Evolutionary conservation across 2,329 filamentous ascomycete species (phyloP).

Genomic region (Pestalotiopsis sp.): DNA sequence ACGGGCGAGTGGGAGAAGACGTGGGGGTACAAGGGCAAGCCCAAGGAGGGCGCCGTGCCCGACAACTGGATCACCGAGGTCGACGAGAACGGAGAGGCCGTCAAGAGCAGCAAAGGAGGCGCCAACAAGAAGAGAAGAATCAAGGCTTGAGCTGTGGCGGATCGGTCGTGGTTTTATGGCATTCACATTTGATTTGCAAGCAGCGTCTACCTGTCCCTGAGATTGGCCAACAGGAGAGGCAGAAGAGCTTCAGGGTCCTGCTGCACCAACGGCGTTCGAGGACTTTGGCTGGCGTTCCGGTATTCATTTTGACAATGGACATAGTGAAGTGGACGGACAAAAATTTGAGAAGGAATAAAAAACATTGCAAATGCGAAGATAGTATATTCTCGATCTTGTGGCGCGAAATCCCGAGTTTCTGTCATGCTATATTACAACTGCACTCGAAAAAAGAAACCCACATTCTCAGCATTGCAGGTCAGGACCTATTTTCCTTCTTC

Average conservation of each 20-base stretch:
- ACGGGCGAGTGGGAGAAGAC: slow-evolving; percentile 87
- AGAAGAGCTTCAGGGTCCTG: neutral
- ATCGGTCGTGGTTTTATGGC: neutral
- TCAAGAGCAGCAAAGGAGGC: slow-evolving; percentile 45
- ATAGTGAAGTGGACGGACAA: neutral
- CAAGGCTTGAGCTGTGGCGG: slow-evolving; percentile 6
- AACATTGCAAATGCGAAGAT: neutral
- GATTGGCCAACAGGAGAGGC: neutral
- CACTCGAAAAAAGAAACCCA: neutral
- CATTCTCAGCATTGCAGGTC: neutral
- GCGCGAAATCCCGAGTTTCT: neutral
- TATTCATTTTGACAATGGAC: neutral
- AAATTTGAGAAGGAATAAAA: neutral
- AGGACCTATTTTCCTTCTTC: neutral
- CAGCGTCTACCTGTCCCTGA: neutral
- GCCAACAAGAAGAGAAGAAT: slow-evolving; percentile 17
- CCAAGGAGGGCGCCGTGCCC: slow-evolving; percentile 70
- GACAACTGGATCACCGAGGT: slow-evolving; percentile 92
- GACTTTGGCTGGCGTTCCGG: slow-evolving; percentile 7
- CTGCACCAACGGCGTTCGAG: slow-evolving; percentile 4
- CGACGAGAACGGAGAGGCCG: slow-evolving; percentile 63
- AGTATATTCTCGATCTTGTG: neutral
- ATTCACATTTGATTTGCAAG: neutral
- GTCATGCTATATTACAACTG: neutral
- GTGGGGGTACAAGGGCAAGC: slow-evolving; percentile 92